Evolutionary conservation across 352 stramenopile genomes (phyloP).

Genomic region (Thalassiosira livingstoniorum): DNA sequence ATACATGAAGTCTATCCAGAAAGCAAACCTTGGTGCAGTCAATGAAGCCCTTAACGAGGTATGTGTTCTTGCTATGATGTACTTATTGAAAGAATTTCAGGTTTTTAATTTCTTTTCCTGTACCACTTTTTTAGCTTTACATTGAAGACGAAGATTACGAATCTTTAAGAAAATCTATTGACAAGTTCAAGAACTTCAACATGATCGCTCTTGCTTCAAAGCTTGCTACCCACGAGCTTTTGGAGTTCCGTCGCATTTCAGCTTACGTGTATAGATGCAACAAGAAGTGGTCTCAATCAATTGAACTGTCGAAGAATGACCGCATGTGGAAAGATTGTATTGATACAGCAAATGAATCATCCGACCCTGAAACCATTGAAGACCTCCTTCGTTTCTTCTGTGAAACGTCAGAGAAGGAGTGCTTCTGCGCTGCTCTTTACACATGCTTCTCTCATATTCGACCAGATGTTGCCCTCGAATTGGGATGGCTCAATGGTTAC

Average conservation of each 20-base stretch:
- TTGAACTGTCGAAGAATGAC: slow-evolving; percentile 96
- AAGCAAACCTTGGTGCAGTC: slow-evolving; percentile 97
- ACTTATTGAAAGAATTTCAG: too few species aligned
- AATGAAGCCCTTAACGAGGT: slow-evolving; percentile 99
- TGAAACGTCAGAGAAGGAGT: slow-evolving; percentile 98
- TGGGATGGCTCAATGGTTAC: slow-evolving; percentile 99
- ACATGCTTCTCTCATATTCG: slow-evolving; percentile 99
- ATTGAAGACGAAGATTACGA: slow-evolving; percentile 99
- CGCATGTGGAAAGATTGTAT: slow-evolving; percentile 99
- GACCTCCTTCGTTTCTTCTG: slow-evolving; percentile 99
- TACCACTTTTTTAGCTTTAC: slow-evolving; percentile 79
- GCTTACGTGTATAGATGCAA: slow-evolving; percentile 99
- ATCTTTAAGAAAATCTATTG: slow-evolving; percentile 95
- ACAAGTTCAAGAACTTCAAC: slow-evolving; percentile 99
- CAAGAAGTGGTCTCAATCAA: slow-evolving; percentile 97
- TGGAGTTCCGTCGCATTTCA: slow-evolving; percentile 99
- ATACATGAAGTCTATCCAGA: slow-evolving; percentile 99
- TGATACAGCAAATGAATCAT: slow-evolving; percentile 96
- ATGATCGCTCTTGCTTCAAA: slow-evolving; percentile 98
- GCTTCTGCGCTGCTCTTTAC: slow-evolving; percentile 98
- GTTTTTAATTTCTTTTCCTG: too few species aligned
- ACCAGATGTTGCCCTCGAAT: slow-evolving; percentile 98
- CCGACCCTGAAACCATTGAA: slow-evolving; percentile 95
- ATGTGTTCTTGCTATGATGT: too few species aligned
- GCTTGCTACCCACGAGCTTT: slow-evolving; percentile 98